Base-by-base conservation (phyloP, 768 basidiomycete genomes). In the Podaxis mareebaensis region DNA sequence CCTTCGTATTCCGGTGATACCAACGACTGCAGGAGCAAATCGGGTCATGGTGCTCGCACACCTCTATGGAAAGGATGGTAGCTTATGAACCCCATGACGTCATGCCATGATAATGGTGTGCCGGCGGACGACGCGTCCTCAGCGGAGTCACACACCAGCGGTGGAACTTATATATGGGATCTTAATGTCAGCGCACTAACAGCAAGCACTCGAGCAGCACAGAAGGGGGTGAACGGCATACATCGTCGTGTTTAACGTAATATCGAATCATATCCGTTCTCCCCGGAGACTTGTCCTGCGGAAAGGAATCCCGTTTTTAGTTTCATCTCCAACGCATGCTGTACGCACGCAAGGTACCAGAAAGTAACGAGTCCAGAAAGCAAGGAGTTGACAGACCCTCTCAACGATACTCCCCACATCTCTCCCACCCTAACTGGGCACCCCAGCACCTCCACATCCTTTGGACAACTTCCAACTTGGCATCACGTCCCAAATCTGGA, bases 401-500 rank as follows among this genome's bases (percentile, higher is more conserved):
- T 48, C 28, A 55, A 33, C n/a, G 49, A 24, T 53, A 51, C 38
- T 49, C 64, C 5, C 62, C 42, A 64, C 56, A 66, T 59, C 54
- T 64, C n/a, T 70, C 76, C 91, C 88, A 95, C 20, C 84, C 88
- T 20, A 92, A 78, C n/a, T 79, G 76, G 6, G 68, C 74, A 0
- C 90, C 90, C 93, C 94, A 98, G 60, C 86, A 86, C 68, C 90
- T 85, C 93, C 95, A 94, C 87, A 96, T 94, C 71, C 93, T 77
- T 54, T 94, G 86, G 4, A 96, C 78, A 2, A 95, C 89, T 52
- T 81, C 76, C 71, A 93, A 71, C 76, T 96, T 95, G 69, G 92
- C 92, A 53, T 80, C 79, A 60, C 87, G 77, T 7, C 83, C 83
- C 56, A 96, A 71, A 65, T 77, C 78, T 0, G 90, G 87, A 69